phyloP scores from a whole-genome alignment of 441 rosid species.

The Aleurites moluccanus region DNA sequence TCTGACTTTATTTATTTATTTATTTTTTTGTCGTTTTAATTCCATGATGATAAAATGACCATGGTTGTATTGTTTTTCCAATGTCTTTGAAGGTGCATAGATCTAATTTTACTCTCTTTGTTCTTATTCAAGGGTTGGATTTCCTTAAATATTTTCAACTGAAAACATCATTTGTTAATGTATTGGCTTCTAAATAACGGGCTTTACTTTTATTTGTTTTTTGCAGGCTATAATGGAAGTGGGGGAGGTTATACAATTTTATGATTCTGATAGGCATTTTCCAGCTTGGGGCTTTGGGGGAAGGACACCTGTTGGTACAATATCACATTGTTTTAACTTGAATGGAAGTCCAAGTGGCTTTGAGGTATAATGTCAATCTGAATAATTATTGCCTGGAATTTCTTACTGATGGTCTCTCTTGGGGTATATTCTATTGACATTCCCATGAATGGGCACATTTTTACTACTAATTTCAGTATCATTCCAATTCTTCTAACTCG shows the following conservation, averaged over 20 bases:
- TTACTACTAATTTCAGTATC: not conserved
- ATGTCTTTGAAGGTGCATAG: not conserved
- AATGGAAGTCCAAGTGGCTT: constrained; percentile 47
- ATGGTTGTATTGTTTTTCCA: not conserved
- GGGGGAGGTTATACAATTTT: constrained; percentile 84
- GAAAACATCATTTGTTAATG: not conserved
- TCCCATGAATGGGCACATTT: not conserved
- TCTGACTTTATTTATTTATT: no score
- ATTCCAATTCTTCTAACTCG: not conserved
- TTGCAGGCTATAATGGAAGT: constrained; percentile 77
- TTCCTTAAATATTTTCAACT: not conserved
- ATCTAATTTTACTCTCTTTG: not conserved
- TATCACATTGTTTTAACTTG: constrained; percentile 86
- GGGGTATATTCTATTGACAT: not conserved
- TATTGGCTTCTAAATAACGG: not conserved
- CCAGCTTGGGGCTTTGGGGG: constrained; percentile 96
- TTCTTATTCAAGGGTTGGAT: not conserved
- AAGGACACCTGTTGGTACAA: constrained; percentile 44
- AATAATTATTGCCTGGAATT: not conserved
- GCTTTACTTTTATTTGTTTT: not conserved
- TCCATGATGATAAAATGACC: not conserved
- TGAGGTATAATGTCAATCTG: constrained; percentile 44
- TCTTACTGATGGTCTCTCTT: not conserved
- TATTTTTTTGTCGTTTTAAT: not conserved
- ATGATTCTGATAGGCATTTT: constrained; percentile 72